These are phyloP conservation scores for Castanopsis chinensis DNA, from an alignment of 306 rosid genomes.

Conservation along the genomic window DNA sequence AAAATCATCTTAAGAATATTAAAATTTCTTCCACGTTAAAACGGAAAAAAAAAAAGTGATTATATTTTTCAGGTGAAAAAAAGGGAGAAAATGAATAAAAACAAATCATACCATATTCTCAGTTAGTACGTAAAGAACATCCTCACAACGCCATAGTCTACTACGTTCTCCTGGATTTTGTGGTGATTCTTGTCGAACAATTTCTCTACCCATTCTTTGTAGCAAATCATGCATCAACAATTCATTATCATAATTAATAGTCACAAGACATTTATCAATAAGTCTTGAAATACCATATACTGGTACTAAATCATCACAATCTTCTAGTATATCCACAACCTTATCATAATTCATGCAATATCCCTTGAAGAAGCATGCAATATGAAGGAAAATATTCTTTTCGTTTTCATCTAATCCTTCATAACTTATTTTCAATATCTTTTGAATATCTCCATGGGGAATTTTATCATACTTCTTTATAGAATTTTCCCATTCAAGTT, in stretches of 20 bases:
- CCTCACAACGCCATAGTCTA: constrained; percentile 16
- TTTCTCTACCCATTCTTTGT: constrained; percentile 13
- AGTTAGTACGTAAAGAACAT: neutral
- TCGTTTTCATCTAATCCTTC: neutral
- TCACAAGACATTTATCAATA: neutral
- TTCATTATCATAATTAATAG: neutral
- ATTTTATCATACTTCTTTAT: neutral
- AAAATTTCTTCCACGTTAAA: too few species aligned
- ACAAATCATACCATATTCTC: neutral
- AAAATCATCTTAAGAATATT: too few species aligned
- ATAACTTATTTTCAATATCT: neutral
- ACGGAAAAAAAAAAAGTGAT: too few species aligned
- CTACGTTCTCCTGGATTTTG: constrained; percentile 7
- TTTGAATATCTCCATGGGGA: neutral
- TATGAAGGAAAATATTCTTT: constrained; percentile 2
- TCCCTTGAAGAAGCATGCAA: constrained; percentile 29
- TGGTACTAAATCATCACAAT: neutral
- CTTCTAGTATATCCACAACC: neutral
- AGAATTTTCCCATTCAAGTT: constrained; percentile 11
- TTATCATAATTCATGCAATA: neutral
- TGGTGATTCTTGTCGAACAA: constrained; percentile 16
- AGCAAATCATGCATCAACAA: constrained; percentile 25
- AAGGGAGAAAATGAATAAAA: neutral
- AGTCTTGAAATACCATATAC: neutral
- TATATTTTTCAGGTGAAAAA: too few species aligned